A percentile compares a stretch with the other conserved stretches of the same genome.
Evolutionary conservation across 441 rosid genomes (phyloP).

Genomic region (Adansonia madagascariensis): DNA sequence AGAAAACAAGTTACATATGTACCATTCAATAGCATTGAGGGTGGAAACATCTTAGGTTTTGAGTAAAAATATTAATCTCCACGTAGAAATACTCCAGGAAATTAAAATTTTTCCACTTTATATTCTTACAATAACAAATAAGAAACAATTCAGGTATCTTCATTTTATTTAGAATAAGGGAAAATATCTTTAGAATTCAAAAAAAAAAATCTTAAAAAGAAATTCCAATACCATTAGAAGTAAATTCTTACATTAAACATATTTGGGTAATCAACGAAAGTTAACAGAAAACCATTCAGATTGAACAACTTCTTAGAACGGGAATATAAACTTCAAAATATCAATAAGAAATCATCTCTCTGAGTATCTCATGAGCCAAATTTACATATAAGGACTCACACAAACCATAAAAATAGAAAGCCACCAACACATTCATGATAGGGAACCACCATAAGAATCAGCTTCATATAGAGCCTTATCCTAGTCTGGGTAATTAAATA

Average conservation of each 20-base stretch:
- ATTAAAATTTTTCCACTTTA: not conserved
- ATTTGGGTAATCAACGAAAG: not conserved
- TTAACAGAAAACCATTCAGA: slow-evolving; percentile 10
- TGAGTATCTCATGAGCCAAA: not conserved
- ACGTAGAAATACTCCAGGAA: not conserved
- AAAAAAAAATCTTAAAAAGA: slow-evolving; percentile 11
- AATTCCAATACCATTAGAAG: slow-evolving; percentile 14
- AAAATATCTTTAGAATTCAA: not conserved
- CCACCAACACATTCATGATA: slow-evolving; percentile 19
- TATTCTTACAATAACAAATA: not conserved
- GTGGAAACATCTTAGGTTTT: not conserved
- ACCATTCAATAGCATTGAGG: not conserved
- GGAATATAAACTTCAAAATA: slow-evolving; percentile 14
- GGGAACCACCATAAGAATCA: not conserved
- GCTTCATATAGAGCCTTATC: slow-evolving; percentile 14
- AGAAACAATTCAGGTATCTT: not conserved
- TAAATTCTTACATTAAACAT: slow-evolving; percentile 16
- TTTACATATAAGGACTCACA: not conserved
- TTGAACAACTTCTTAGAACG: not conserved
- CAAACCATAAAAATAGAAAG: slow-evolving; percentile 19
- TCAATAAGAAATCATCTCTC: slow-evolving; percentile 3
- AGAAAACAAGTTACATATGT: slow-evolving; percentile 3
- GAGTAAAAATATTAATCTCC: not conserved
- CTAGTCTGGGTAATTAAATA: not conserved
- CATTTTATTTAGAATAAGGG: slow-evolving; percentile 8